A percentile compares a stretch with the other conserved stretches of the same genome.
Conservation (phyloP, 202 grass and related monocot genomes). For the Dendrocalamus latiflorus region DNA sequence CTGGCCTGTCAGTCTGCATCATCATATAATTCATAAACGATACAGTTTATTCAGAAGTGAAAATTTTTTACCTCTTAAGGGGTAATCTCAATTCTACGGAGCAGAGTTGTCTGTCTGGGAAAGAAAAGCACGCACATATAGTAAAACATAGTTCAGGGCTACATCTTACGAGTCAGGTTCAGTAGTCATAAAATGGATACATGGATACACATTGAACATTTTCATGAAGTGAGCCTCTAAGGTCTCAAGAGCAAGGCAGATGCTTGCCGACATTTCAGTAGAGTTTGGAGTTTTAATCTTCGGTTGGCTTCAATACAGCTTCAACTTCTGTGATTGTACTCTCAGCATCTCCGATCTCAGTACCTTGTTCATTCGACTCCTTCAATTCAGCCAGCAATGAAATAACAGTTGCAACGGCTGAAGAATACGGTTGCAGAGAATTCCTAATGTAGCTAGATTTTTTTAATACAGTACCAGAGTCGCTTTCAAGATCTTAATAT, state of each 20-base stretch:
- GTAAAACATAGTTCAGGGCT: background rate
- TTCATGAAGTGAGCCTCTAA: background rate
- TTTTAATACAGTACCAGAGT: constrained; percentile 44
- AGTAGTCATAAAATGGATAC: too few species aligned
- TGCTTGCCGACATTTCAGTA: background rate
- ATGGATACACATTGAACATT: constrained; percentile 1
- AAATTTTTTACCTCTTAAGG: too few species aligned
- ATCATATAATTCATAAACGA: too few species aligned
- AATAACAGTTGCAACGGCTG: background rate
- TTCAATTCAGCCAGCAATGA: constrained; percentile 62
- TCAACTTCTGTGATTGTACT: too few species aligned
- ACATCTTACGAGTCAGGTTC: background rate
- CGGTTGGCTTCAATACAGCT: constrained; percentile 51
- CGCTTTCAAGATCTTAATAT: too few species aligned
- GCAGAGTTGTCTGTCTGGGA: background rate
- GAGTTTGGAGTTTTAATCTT: constrained; percentile 31
- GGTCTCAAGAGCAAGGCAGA: background rate
- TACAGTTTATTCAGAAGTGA: background rate
- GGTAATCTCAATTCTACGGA: background rate
- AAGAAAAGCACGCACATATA: background rate
- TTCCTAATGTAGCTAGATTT: background rate
- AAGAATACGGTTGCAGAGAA: background rate
- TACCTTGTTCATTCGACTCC: constrained; percentile 65
- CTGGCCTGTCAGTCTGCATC: too few species aligned
- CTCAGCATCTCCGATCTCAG: constrained; percentile 80